These are phyloP conservation scores for Begonia loranthoides DNA, from an alignment of 306 rosid genomes.

Conservation along the genomic window DNA sequence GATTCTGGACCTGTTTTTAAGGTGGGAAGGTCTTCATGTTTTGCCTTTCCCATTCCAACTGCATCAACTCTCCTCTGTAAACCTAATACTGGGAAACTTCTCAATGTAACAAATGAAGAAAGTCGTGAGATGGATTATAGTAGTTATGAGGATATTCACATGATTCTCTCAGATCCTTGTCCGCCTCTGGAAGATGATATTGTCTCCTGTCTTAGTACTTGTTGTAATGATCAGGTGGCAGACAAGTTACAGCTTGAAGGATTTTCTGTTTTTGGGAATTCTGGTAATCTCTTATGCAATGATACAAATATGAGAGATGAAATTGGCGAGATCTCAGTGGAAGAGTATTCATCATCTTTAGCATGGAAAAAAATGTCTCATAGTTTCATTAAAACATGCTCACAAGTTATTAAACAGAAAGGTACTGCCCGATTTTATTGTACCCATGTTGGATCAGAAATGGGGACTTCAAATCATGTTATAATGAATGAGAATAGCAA, in stretches of 20 bases:
- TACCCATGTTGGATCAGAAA: conserved; percentile 44
- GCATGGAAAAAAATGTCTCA: conserved; percentile 72
- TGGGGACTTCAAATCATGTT: conserved; percentile 14
- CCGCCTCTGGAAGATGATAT: conserved; percentile 62
- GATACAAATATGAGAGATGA: conserved; percentile 31
- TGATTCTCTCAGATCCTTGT: conserved; percentile 52
- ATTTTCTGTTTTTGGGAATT: conserved; percentile 19
- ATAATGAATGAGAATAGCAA: conserved; percentile 21
- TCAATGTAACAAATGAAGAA: conserved; percentile 29
- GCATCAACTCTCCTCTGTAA: conserved; percentile 49
- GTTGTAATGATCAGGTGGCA: conserved; percentile 19
- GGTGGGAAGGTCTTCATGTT: conserved; percentile 69
- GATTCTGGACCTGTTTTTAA: conserved; percentile 81
- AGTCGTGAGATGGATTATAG: conserved; percentile 23
- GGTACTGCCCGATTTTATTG: conserved; percentile 49
- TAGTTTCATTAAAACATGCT: conserved; percentile 41
- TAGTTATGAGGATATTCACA: conserved; percentile 40
- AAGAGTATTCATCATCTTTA: conserved; percentile 46
- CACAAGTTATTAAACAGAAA: conserved; percentile 47
- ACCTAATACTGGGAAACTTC: conserved; percentile 23
- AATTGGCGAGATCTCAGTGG: conserved; percentile 76
- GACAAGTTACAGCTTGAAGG: conserved; percentile 17
- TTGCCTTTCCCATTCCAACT: conserved; percentile 37
- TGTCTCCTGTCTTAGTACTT: conserved; percentile 41
- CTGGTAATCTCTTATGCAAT: conserved; percentile 16